phyloP scores from a whole-genome alignment of 2,329 filamentous ascomycete species.

The Fusarium sp. region DNA sequence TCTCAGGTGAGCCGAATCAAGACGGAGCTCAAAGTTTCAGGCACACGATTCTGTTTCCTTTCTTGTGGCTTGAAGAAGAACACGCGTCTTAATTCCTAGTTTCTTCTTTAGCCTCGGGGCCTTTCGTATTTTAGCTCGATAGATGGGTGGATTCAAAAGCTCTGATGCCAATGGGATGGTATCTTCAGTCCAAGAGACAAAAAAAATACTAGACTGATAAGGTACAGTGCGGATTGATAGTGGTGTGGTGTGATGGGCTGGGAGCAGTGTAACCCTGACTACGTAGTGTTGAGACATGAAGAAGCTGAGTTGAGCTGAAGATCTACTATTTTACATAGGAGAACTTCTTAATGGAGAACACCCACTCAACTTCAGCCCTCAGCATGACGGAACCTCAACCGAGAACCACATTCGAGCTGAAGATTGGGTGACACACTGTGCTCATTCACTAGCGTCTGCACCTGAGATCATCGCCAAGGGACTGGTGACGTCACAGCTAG shows the following conservation, averaged over 20 bases:
- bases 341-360: neutral
- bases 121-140: conserved; percentile 24
- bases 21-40: conserved; percentile 23
- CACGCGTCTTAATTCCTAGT: neutral
- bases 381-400: conserved; percentile 8
- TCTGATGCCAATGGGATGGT: conserved; percentile 17
- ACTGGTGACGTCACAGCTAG: conserved; percentile 45
- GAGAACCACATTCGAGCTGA: conserved; percentile 24
- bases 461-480: conserved; percentile 46
- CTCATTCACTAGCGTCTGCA: conserved; percentile 31
- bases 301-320: conserved; percentile 11
- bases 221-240: conserved; percentile 43
- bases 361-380: neutral
- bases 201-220: neutral
- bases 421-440: conserved; percentile 20
- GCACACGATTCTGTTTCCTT: conserved; percentile 12
- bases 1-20: conserved; percentile 16
- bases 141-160: conserved; percentile 2
- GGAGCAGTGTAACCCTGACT: neutral
- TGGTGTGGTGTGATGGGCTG: conserved; percentile 12
- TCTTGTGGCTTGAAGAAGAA: neutral
- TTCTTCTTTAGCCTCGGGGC: neutral
- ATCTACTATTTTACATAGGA: neutral
- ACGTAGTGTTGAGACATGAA: conserved; percentile 25
- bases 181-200: conserved; percentile 7